These are phyloP conservation scores for Wickerhamomyces chambardii DNA, from an alignment of 805 yeast species.

Conservation along the genomic window DNA sequence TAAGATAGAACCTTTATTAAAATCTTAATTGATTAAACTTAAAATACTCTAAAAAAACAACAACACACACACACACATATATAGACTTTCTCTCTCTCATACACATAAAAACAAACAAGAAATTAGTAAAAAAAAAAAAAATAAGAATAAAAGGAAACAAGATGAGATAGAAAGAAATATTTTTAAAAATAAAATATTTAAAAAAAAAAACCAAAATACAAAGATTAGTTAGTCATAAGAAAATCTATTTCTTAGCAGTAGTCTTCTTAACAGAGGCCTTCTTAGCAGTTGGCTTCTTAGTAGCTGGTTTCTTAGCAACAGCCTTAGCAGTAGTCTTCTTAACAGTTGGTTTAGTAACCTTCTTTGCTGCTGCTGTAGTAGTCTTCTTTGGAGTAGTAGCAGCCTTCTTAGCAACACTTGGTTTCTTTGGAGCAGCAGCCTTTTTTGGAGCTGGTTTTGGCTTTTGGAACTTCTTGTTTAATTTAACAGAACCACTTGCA, in stretches of 20 bases:
- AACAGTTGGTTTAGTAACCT: slow-evolving; percentile 24
- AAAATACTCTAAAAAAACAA: too few species aligned
- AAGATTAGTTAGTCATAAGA: too few species aligned
- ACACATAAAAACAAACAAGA: too few species aligned
- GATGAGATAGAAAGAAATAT: not conserved
- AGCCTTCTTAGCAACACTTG: slow-evolving; percentile 16
- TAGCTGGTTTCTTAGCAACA: slow-evolving; percentile 19
- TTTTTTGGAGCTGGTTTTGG: slow-evolving; percentile 19
- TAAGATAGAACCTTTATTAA: too few species aligned
- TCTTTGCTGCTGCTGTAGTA: slow-evolving; percentile 18
- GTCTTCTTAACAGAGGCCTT: slow-evolving; percentile 23
- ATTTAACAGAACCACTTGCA: slow-evolving; percentile 78
- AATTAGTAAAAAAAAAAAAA: too few species aligned
- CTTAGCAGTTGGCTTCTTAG: slow-evolving; percentile 15
- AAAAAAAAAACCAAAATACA: slow-evolving; percentile 1
- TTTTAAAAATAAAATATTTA: too few species aligned
- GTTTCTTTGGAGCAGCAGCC: slow-evolving; percentile 25
- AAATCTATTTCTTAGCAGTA: slow-evolving; percentile 5
- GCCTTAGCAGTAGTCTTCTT: slow-evolving; percentile 21
- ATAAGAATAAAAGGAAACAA: not conserved
- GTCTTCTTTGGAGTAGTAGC: slow-evolving; percentile 13
- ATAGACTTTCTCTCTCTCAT: too few species aligned
- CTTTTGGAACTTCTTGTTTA: slow-evolving; percentile 21
- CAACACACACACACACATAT: too few species aligned
- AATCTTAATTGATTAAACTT: too few species aligned